Evolutionary conservation across 306 rosid species (phyloP).

Genomic region (Corylus americana): DNA sequence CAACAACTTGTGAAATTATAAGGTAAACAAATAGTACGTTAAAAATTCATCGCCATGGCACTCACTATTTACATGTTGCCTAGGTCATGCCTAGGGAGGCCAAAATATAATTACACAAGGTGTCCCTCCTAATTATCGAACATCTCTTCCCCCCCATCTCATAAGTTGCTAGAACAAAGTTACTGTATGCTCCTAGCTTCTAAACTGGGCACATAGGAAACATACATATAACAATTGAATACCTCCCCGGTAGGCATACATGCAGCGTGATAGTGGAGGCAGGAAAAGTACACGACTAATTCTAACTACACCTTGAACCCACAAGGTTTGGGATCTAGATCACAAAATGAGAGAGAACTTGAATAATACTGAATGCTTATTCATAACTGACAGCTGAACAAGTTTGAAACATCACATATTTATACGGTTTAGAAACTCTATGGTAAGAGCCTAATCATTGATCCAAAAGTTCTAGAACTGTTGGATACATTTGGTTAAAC

Average conservation of each 20-base stretch:
- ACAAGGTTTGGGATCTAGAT: neutral
- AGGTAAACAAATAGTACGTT: neutral
- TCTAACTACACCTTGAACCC: neutral
- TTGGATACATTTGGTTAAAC: no score
- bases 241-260: neutral
- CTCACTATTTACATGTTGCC: neutral
- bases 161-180: neutral
- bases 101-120: neutral
- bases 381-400: neutral
- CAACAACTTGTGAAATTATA: neutral
- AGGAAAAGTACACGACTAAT: neutral
- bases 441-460: no score
- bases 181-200: neutral
- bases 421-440: no score
- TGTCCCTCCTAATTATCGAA: neutral
- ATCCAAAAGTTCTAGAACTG: no score
- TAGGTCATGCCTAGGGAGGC: neutral
- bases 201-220: neutral
- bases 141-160: neutral
- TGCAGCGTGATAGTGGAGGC: neutral
- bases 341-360: neutral
- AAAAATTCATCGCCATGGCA: neutral
- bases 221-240: neutral
- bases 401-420: neutral
- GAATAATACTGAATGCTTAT: neutral